A percentile compares a stretch with the other conserved stretches of the same genome.
These are phyloP conservation scores for Myriangium duriaei DNA, from an alignment of 2,329 filamentous ascomycete genomes.

Conservation along the genomic window DNA sequence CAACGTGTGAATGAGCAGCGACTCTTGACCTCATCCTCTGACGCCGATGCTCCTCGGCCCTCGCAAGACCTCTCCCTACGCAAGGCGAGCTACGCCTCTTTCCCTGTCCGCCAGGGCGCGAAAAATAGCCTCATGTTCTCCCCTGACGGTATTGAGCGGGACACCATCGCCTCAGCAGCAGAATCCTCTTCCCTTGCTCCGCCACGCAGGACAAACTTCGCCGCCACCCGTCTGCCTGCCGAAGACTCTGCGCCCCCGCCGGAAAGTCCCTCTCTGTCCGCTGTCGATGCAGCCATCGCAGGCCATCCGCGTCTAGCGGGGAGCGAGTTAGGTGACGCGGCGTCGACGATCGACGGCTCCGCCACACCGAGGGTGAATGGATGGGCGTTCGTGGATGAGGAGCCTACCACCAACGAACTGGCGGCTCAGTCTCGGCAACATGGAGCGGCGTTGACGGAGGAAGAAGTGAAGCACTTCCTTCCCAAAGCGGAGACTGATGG, in stretches of 20 bases:
- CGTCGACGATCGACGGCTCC: slow-evolving; percentile 28
- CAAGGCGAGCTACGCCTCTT: slow-evolving; percentile 64
- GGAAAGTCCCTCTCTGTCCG: slow-evolving; percentile 70
- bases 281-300: slow-evolving; percentile 71
- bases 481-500: slow-evolving; percentile 35
- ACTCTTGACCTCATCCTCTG: slow-evolving; percentile 42
- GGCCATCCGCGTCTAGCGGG: slow-evolving; percentile 53
- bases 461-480: slow-evolving; percentile 27
- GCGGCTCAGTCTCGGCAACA: slow-evolving; percentile 28
- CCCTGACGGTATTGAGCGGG: slow-evolving; percentile 47
- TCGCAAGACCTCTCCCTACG: slow-evolving; percentile 53
- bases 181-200: slow-evolving; percentile 60
- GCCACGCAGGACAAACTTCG: slow-evolving; percentile 65
- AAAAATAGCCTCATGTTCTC: slow-evolving; percentile 82
- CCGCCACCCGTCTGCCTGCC: slow-evolving; percentile 64
- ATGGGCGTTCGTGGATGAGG: slow-evolving; percentile 87
- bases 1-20: slow-evolving; percentile 48
- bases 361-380: slow-evolving; percentile 89
- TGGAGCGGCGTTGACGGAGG: slow-evolving; percentile 20
- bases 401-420: slow-evolving; percentile 45
- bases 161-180: slow-evolving; percentile 51
- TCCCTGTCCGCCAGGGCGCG: slow-evolving; percentile 48
- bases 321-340: slow-evolving; percentile 34
- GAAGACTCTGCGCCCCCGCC: slow-evolving; percentile 31
- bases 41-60: slow-evolving; percentile 31